Evolutionary conservation across 1,284 basidiomycete genomes (phyloP).

Genomic region (Microbotryum violaceum): DNA sequence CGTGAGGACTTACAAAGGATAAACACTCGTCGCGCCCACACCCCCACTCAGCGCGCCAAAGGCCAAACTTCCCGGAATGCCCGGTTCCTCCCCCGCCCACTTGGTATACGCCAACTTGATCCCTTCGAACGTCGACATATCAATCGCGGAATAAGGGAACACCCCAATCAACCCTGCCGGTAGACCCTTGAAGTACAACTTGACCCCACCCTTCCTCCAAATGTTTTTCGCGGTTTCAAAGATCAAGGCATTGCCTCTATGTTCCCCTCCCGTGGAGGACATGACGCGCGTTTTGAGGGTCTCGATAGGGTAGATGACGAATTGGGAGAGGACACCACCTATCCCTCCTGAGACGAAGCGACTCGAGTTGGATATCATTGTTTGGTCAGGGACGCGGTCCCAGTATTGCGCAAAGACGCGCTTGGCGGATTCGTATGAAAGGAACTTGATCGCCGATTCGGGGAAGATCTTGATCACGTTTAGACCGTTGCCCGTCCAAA

Average conservation of each 20-base stretch:
- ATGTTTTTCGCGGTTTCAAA: conserved; percentile 56
- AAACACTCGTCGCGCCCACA: conserved; percentile 50
- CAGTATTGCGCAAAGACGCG: conserved; percentile 84
- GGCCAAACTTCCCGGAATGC: conserved; percentile 40
- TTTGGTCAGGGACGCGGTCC: conserved; percentile 79
- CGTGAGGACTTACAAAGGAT: conserved; percentile 47
- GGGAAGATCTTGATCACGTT: conserved; percentile 86
- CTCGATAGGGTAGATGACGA: conserved; percentile 83
- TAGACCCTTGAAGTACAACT: conserved; percentile 85
- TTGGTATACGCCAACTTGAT: conserved; percentile 44
- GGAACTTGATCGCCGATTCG: conserved; percentile 97
- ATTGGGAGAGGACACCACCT: conserved; percentile 88
- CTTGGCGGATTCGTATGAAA: conserved; percentile 92
- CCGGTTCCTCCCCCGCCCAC: conserved; percentile 42
- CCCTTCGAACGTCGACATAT: conserved; percentile 44
- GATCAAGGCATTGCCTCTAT: conserved; percentile 32
- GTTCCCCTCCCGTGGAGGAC: conserved; percentile 29
- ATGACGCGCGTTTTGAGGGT: conserved; percentile 55
- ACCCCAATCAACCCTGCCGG: conserved; percentile 50
- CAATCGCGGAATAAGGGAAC: conserved; percentile 44
- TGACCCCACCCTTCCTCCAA: conserved; percentile 67
- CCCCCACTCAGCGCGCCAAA: conserved; percentile 44
- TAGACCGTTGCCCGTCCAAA: conserved; percentile 70
- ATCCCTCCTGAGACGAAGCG: conserved; percentile 93
- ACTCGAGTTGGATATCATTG: conserved; percentile 82